Base-by-base conservation (phyloP, 2,329 filamentous ascomycete species). In the Ophidiomyces ophidiicola region DNA sequence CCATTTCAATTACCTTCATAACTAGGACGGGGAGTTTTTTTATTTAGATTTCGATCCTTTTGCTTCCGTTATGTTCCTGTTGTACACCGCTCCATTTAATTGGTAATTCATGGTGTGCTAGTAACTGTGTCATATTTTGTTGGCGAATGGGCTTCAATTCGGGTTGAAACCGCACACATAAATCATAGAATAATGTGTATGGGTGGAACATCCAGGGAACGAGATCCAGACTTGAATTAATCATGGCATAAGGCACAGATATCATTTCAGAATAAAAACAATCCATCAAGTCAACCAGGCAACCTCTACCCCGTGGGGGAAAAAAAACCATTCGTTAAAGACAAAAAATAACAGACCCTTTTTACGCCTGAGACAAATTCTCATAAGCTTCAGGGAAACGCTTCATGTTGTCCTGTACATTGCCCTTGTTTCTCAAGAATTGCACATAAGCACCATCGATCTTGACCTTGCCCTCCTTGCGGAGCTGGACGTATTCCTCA, bases 391-490 rank as follows among this genome's bases (percentile, higher is more conserved):
- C 81, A 57, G 90, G 90, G 84, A 94, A 98, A 58, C 84, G 78
- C 69, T 78, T 79, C 63, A 98, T 79, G 80, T 98, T 98, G 56
- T 82, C 56, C 64, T 72, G 76, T 53, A 98, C 72, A 58, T 70
- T 73, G 59, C 90, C 90, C 71, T 93, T 80, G 77, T 92, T 93
- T 72, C 76, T 76, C 59, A 96, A 79, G 82, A 98, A 98, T 76
- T 98, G 86, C 57, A 98, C 90, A 72, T 98, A 98, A 59, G 90
- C 90, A 79, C 90, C 90, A 60, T 98, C 90, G 57, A 92, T 82
- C 76, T 88, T 84, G 71, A 98, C 80, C 64, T 78, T 80, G 64
- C 90, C 90, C 60, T 80, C 82, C 64, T 85, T 76, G 78, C 93
- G 92, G 74, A 88, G 83, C 69, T 86, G 78, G 64, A 93, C 74